Evolutionary conservation across 768 basidiomycete species (phyloP).

Genomic region (Astraeus odoratus): DNA sequence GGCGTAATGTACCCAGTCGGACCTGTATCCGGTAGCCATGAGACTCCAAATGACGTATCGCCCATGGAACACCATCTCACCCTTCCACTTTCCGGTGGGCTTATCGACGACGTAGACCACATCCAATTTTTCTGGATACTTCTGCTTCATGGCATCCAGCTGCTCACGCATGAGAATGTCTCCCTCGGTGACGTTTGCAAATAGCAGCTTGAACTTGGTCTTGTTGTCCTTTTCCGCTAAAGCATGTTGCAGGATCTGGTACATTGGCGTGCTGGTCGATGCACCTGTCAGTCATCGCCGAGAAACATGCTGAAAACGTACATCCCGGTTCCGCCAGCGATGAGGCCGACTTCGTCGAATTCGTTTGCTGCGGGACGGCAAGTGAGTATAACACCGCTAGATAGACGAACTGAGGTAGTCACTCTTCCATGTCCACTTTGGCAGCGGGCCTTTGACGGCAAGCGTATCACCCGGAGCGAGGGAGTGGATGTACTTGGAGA

Average conservation of each 20-base stretch:
- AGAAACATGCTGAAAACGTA: conserved; percentile 27
- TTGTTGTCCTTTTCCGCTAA: conserved; percentile 71
- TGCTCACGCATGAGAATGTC: conserved; percentile 87
- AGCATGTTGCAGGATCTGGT: conserved; percentile 74
- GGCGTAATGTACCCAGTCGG: conserved; percentile 67
- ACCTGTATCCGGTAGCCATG: conserved; percentile 30
- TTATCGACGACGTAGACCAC: conserved; percentile 87
- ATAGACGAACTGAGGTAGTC: conserved; percentile 10
- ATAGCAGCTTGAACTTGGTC: conserved; percentile 91
- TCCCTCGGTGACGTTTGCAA: conserved; percentile 81
- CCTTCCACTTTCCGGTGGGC: conserved; percentile 50
- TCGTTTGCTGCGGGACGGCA: conserved; percentile 55
- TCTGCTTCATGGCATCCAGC: conserved; percentile 62
- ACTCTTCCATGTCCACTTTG: conserved; percentile 85
- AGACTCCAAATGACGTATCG: conserved; percentile 2
- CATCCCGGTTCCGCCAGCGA: conserved; percentile 95
- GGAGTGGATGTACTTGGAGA: conserved; percentile 75
- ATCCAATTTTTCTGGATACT: conserved; percentile 66
- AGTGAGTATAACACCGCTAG: not conserved
- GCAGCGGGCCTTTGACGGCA: conserved; percentile 84
- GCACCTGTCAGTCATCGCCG: conserved; percentile 1
- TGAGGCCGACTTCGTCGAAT: conserved; percentile 79
- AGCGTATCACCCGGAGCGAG: conserved; percentile 81
- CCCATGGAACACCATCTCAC: conserved; percentile 32
- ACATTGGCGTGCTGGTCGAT: conserved; percentile 63